A percentile compares a stretch with the other conserved stretches of the same genome.
Evolutionary conservation across 192 early-diverging fungal genomes (phyloP).

Genomic region (Backusella macrospora): DNA sequence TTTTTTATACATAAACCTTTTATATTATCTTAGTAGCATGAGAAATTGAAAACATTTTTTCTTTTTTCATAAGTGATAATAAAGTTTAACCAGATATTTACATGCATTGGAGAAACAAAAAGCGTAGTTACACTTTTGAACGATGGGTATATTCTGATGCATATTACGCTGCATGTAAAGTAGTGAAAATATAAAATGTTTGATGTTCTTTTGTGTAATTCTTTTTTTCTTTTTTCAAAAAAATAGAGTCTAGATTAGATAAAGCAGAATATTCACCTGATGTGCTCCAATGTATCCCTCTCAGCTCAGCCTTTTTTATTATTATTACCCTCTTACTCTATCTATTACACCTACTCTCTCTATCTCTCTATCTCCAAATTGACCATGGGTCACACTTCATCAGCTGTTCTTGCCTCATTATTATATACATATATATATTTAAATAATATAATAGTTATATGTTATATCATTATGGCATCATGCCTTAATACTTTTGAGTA

Average conservation of each 20-base stretch:
- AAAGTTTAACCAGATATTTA: not conserved
- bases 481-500: not conserved
- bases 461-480: not conserved
- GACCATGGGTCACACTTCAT: not conserved
- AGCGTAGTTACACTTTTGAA: not conserved
- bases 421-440: no score
- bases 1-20: no score
- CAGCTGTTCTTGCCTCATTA: not conserved
- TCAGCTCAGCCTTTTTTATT: conserved; percentile 5
- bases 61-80: not conserved
- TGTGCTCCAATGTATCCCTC: not conserved
- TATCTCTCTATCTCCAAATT: not conserved
- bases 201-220: not conserved
- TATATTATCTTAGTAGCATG: no score
- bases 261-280: not conserved
- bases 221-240: no score
- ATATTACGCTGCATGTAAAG: not conserved
- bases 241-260: conserved; percentile 4
- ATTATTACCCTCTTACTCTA: not conserved
- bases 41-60: no score
- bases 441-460: no score
- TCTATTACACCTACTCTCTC: no score
- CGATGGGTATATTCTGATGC: not conserved
- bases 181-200: not conserved
- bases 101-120: conserved; percentile 9